Evolutionary conservation across 495 filamentous ascomycete species (phyloP).

Genomic region (Amorphotheca resinae): DNA sequence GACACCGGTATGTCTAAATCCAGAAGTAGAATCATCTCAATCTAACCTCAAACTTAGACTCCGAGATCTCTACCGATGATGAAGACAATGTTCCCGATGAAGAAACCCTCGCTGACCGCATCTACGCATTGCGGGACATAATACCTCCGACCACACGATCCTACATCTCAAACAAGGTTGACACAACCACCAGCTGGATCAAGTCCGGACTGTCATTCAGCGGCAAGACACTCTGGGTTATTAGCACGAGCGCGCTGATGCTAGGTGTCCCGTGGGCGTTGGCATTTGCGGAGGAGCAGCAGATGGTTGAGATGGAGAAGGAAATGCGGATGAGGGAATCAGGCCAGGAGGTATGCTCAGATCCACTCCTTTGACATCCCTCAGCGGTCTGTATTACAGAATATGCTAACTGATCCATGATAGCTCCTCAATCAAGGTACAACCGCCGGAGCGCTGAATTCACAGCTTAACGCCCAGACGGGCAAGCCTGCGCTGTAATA

Average conservation of each 20-base stretch:
- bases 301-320: constrained; percentile 90
- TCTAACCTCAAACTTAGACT: constrained; percentile 31
- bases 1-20: constrained; percentile 57
- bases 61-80: constrained; percentile 49
- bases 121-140: constrained; percentile 82
- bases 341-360: constrained; percentile 30
- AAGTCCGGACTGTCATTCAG: constrained; percentile 50
- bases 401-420: neutral
- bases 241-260: constrained; percentile 77
- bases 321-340: constrained; percentile 87
- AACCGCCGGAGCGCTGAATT: constrained; percentile 12
- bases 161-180: constrained; percentile 46
- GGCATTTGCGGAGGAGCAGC: constrained; percentile 88
- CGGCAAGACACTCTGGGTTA: constrained; percentile 76
- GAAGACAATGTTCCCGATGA: constrained; percentile 31
- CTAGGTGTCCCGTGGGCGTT: constrained; percentile 88
- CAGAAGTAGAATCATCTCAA: neutral
- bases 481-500: constrained; percentile 21
- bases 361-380: neutral
- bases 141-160: constrained; percentile 74
- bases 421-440: constrained; percentile 13
- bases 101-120: constrained; percentile 63
- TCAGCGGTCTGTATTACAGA: neutral
- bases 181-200: constrained; percentile 43
- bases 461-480: constrained; percentile 17